Percentiles rank a stretch among this genome's conserved stretches.
phyloP scores from a whole-genome alignment of 2,329 filamentous ascomycete genomes.

The Clonostachys sp. region DNA sequence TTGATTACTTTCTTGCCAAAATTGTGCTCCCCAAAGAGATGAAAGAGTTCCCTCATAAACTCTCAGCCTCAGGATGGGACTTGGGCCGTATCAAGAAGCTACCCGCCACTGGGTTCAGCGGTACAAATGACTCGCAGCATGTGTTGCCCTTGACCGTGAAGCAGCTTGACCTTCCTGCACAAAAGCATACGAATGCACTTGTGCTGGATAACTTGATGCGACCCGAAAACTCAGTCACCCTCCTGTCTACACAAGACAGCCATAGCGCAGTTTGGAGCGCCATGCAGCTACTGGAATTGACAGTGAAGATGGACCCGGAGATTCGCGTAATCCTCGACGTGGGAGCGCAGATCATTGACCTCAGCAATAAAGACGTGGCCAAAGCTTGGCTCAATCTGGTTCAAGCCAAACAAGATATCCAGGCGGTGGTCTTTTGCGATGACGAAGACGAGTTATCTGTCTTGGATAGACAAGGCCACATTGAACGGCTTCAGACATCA shows the following conservation, averaged over 20 bases:
- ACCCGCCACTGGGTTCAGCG: conserved; percentile 64
- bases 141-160: conserved; percentile 57
- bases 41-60: conserved; percentile 58
- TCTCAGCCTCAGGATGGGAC: conserved; percentile 66
- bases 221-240: conserved; percentile 33
- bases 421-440: conserved; percentile 52
- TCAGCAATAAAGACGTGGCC: conserved; percentile 46
- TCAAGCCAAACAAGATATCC: conserved; percentile 22
- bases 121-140: conserved; percentile 61
- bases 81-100: conserved; percentile 21
- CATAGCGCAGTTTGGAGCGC: conserved; percentile 11
- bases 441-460: conserved; percentile 44
- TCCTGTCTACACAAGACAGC: conserved; percentile 11
- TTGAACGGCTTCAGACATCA: conserved; percentile 43
- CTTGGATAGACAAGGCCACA: conserved; percentile 2
- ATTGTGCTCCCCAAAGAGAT: conserved; percentile 63
- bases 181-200: conserved; percentile 58
- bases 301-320: neutral
- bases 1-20: conserved; percentile 58
- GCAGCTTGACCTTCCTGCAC: conserved; percentile 52
- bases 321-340: conserved; percentile 59
- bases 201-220: conserved; percentile 56
- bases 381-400: conserved; percentile 45
- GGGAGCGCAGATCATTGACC: conserved; percentile 60
- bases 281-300: neutral